A percentile compares a stretch with the other conserved stretches of the same genome.
These are phyloP conservation scores for Sungouiella blattae DNA, from an alignment of 805 yeast species.

Conservation along the genomic window DNA sequence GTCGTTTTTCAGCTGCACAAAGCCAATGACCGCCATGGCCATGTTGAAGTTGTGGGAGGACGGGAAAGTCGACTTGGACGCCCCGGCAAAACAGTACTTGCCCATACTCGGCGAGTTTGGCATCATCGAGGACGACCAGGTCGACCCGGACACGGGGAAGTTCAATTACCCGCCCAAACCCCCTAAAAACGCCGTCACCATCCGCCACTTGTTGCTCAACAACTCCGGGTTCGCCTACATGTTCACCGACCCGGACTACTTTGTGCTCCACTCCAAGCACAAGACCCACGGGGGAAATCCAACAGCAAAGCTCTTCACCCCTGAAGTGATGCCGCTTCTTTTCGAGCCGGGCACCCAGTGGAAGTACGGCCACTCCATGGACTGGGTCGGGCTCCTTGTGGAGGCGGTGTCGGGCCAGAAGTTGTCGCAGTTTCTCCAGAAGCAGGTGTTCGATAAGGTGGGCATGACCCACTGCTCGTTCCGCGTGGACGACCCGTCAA, in stretches of 20 bases:
- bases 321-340: slow-evolving; percentile 20
- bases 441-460: slow-evolving; percentile 29
- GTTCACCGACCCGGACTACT: slow-evolving; percentile 29
- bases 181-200: slow-evolving; percentile 12
- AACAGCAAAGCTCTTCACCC: slow-evolving; percentile 20
- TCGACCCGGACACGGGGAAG: slow-evolving; percentile 13
- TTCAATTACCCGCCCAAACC: slow-evolving; percentile 5
- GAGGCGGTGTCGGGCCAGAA: slow-evolving; percentile 30
- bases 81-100: slow-evolving; percentile 28
- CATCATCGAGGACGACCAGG: slow-evolving; percentile 10
- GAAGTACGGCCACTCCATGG: slow-evolving; percentile 35
- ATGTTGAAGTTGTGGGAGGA: slow-evolving; percentile 31
- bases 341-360: slow-evolving; percentile 39
- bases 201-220: slow-evolving; percentile 15
- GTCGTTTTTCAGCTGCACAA: slow-evolving; percentile 15
- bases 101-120: slow-evolving; percentile 26
- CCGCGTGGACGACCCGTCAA: slow-evolving; percentile 4
- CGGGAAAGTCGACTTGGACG: slow-evolving; percentile 30
- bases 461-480: slow-evolving; percentile 28
- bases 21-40: slow-evolving; percentile 28
- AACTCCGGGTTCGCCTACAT: slow-evolving; percentile 32
- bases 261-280: slow-evolving; percentile 14
- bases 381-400: slow-evolving; percentile 37
- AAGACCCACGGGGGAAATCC: slow-evolving; percentile 20
- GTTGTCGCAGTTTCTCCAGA: slow-evolving; percentile 29